These are phyloP conservation scores for Leccinum longicurvipes DNA, from an alignment of 768 basidiomycete genomes.

Conservation along the genomic window DNA sequence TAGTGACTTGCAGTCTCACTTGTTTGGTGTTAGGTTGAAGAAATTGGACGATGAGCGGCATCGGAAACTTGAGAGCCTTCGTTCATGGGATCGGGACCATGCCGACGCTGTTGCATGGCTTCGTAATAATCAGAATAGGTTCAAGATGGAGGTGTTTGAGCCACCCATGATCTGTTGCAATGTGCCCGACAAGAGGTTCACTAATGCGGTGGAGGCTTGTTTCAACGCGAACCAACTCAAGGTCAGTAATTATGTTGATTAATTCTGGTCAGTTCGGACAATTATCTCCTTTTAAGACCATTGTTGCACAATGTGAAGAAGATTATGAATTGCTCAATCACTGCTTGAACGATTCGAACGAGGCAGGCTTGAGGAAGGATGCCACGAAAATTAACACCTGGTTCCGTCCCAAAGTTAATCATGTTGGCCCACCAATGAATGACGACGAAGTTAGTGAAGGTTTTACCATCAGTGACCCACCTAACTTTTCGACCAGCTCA, in stretches of 20 bases:
- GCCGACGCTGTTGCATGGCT: constrained; percentile 73
- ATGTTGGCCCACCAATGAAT: constrained; percentile 51
- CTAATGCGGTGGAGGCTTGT: constrained; percentile 71
- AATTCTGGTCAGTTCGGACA: neutral
- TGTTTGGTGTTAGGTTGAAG: constrained; percentile 41
- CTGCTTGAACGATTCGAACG: constrained; percentile 59
- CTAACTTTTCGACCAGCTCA: constrained; percentile 46
- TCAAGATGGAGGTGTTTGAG: constrained; percentile 83
- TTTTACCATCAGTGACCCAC: neutral
- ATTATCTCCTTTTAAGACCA: constrained; percentile 48
- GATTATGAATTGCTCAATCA: constrained; percentile 74
- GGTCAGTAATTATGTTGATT: constrained; percentile 40
- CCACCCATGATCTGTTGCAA: constrained; percentile 74
- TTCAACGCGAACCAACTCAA: constrained; percentile 58
- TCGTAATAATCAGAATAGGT: constrained; percentile 56
- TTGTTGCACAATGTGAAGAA: constrained; percentile 79
- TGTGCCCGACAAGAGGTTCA: constrained; percentile 60
- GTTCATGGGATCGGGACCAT: constrained; percentile 53
- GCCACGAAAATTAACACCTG: constrained; percentile 56
- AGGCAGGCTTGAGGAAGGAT: constrained; percentile 49
- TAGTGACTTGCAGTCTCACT: neutral
- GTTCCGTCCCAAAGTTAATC: constrained; percentile 49
- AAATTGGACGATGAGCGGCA: constrained; percentile 53
- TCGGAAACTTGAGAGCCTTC: constrained; percentile 56
- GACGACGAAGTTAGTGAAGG: constrained; percentile 50